phyloP scores from a whole-genome alignment of 1,139 yeast genomes.

The Kluyveromyces marxianus region DNA sequence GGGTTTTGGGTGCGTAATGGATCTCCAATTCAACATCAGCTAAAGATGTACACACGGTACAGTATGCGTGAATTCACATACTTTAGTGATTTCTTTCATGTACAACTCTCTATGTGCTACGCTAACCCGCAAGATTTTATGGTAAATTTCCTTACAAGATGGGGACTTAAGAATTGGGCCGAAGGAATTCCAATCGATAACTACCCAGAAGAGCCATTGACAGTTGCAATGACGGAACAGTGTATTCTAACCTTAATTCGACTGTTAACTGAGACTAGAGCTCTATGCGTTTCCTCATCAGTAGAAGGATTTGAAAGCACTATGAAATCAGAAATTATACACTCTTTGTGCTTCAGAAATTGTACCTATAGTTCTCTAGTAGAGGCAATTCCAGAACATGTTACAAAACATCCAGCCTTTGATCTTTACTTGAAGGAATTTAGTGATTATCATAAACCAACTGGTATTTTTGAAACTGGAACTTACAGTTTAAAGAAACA shows the following conservation, averaged over 20 bases:
- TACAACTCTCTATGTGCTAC: slow-evolving; percentile 59
- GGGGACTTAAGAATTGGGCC: slow-evolving; percentile 53
- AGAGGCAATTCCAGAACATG: slow-evolving; percentile 65
- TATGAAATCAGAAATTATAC: slow-evolving; percentile 65
- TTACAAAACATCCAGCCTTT: slow-evolving; percentile 64
- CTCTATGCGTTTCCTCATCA: slow-evolving; percentile 45
- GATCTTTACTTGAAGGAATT: slow-evolving; percentile 57
- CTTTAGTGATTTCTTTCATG: slow-evolving; percentile 64
- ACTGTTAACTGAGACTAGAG: slow-evolving; percentile 59
- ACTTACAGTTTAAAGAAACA: slow-evolving; percentile 58
- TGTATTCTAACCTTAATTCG: slow-evolving; percentile 64
- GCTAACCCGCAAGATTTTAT: slow-evolving; percentile 52
- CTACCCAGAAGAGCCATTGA: slow-evolving; percentile 38
- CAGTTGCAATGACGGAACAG: slow-evolving; percentile 69
- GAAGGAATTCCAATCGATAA: slow-evolving; percentile 36
- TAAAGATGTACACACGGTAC: slow-evolving; percentile 72
- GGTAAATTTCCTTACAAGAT: slow-evolving; percentile 55
- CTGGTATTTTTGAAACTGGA: slow-evolving; percentile 59
- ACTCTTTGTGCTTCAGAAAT: slow-evolving; percentile 68
- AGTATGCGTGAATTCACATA: slow-evolving; percentile 80
- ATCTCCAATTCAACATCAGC: slow-evolving; percentile 66
- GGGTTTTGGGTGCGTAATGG: slow-evolving; percentile 94
- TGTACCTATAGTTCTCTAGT: slow-evolving; percentile 66
- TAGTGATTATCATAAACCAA: slow-evolving; percentile 58
- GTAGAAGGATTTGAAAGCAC: slow-evolving; percentile 46